A percentile compares a stretch with the other conserved stretches of the same genome.
Evolutionary conservation across 306 rosid genomes (phyloP).

Genomic region (Sphenostylis stenocarpa): DNA sequence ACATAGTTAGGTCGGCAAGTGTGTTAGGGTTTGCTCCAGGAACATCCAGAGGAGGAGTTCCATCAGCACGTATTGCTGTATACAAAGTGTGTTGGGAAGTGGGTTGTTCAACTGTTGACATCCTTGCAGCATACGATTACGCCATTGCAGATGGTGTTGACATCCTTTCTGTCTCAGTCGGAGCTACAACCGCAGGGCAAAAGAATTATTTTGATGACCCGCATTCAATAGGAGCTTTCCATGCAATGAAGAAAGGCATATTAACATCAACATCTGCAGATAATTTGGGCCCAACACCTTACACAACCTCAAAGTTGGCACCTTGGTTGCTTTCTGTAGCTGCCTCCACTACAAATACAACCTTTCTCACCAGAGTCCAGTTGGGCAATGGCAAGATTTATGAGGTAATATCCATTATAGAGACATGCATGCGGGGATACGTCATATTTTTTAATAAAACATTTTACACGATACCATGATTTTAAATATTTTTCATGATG

Average conservation of each 20-base stretch:
- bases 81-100: conserved; percentile 18
- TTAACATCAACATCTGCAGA: background rate
- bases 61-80: conserved; percentile 25
- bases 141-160: background rate
- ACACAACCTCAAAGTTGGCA: background rate
- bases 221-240: background rate
- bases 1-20: conserved; percentile 24
- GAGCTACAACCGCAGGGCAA: rapidly evolving
- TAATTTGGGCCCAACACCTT: conserved; percentile 21
- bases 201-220: background rate
- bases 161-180: background rate
- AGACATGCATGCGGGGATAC: too few relatives aligned
- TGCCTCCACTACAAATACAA: conserved; percentile 51
- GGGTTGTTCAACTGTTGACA: background rate
- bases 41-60: conserved; percentile 30
- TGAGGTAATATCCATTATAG: background rate
- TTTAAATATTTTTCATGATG: too few relatives aligned
- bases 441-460: too few relatives aligned
- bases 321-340: conserved; percentile 59
- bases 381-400: conserved; percentile 18
- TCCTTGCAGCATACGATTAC: conserved; percentile 12
- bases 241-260: conserved; percentile 6
- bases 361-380: conserved; percentile 35
- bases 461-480: too few relatives aligned
- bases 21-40: conserved; percentile 3